These are phyloP conservation scores for Leishmania tropica DNA, from an alignment of 208 protist genomes.

Conservation along the genomic window DNA sequence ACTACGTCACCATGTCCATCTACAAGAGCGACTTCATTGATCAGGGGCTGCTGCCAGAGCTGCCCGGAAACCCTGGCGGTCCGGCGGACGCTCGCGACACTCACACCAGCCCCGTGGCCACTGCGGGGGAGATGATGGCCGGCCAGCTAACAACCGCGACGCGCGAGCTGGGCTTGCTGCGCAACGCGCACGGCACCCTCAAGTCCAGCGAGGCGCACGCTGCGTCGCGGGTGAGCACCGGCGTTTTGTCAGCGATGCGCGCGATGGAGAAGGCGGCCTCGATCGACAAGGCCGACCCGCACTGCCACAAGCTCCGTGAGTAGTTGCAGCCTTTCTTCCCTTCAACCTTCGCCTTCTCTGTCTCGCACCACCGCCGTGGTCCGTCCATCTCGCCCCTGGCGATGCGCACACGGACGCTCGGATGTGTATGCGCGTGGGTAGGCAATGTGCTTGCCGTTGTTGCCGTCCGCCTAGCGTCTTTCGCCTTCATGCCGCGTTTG, in stretches of 20 bases:
- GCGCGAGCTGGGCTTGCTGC: conserved; percentile 37
- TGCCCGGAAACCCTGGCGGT: conserved; percentile 49
- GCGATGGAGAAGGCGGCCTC: conserved; percentile 45
- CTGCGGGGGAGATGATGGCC: conserved; percentile 54
- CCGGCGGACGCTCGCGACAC: conserved; percentile 40
- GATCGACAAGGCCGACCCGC: conserved; percentile 78
- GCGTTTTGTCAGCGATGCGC: conserved; percentile 39
- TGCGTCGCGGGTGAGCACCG: neutral
- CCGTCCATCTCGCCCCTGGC: neutral
- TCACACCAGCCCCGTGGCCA: conserved; percentile 27
- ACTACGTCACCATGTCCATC: conserved; percentile 70
- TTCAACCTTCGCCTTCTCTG: neutral
- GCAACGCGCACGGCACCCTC: conserved; percentile 78
- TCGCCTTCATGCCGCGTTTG: neutral
- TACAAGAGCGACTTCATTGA: conserved; percentile 73
- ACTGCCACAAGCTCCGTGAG: conserved; percentile 67
- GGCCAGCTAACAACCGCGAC: conserved; percentile 51
- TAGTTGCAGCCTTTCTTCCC: neutral
- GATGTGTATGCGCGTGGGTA: neutral
- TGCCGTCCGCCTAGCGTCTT: neutral
- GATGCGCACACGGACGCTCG: neutral
- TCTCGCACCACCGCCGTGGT: neutral
- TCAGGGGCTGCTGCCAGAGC: conserved; percentile 69
- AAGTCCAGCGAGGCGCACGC: conserved; percentile 24
- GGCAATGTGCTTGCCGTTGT: neutral